Conservation (phyloP, 1,139 yeast genomes). For the Wickerhamiella infanticola region DNA sequence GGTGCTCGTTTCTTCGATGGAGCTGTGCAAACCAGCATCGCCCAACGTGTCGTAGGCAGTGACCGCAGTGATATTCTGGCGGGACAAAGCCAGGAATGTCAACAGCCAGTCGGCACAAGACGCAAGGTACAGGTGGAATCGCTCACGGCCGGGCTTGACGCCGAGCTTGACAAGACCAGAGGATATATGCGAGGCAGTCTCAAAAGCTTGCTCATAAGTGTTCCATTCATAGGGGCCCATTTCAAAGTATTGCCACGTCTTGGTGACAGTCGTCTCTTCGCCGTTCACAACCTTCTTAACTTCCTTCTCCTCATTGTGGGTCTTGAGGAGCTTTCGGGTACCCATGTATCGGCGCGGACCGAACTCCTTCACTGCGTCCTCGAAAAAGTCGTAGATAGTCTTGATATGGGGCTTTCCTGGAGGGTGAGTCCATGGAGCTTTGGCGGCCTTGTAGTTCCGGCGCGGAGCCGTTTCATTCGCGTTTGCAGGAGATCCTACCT, state of each 20-base stretch:
- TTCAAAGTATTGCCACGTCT: conserved; percentile 81
- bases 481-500: conserved; percentile 30
- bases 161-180: conserved; percentile 68
- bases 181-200: conserved; percentile 41
- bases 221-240: conserved; percentile 54
- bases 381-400: conserved; percentile 56
- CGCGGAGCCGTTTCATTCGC: conserved; percentile 88
- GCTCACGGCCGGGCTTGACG: conserved; percentile 47
- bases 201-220: conserved; percentile 42
- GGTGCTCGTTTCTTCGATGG: conserved; percentile 68
- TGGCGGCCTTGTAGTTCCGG: conserved; percentile 49
- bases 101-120: conserved; percentile 85
- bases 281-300: conserved; percentile 71
- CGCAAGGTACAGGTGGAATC: conserved; percentile 70
- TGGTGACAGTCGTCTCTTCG: conserved; percentile 50
- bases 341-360: conserved; percentile 51
- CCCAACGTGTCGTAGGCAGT: conserved; percentile 97
- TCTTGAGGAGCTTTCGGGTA: conserved; percentile 58
- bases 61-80: conserved; percentile 73
- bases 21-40: conserved; percentile 77
- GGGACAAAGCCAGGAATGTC: conserved; percentile 58
- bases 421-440: conserved; percentile 30
- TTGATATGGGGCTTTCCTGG: conserved; percentile 22
- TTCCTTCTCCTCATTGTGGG: conserved; percentile 61
- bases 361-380: conserved; percentile 46